phyloP scores from a whole-genome alignment of 1,284 basidiomycete species.

The Heliocybe sulcata region DNA sequence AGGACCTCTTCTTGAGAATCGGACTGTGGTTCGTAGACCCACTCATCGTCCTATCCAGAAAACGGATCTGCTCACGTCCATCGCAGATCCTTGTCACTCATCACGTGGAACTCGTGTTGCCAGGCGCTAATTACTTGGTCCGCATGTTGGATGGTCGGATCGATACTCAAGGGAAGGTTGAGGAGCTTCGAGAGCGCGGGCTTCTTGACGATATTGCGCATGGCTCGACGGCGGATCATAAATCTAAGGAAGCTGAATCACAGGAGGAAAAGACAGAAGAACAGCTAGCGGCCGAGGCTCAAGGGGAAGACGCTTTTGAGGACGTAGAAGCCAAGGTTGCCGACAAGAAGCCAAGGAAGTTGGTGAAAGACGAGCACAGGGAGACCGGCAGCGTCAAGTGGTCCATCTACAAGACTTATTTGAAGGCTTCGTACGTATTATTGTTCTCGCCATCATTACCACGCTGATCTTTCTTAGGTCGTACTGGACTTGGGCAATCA shows the following conservation, averaged over 20 bases:
- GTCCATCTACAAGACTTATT: slow-evolving; percentile 73
- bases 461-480: slow-evolving; percentile 31
- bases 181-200: slow-evolving; percentile 50
- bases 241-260: slow-evolving; percentile 17
- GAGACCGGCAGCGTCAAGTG: slow-evolving; percentile 74
- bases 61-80: neutral
- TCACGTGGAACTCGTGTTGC: slow-evolving; percentile 68
- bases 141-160: slow-evolving; percentile 71
- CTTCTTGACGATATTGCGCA: slow-evolving; percentile 50
- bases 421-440: slow-evolving; percentile 51
- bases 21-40: slow-evolving; percentile 60
- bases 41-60: neutral
- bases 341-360: slow-evolving; percentile 49
- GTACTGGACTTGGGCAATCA: slow-evolving; percentile 57
- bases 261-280: slow-evolving; percentile 13
- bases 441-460: neutral
- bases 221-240: slow-evolving; percentile 26
- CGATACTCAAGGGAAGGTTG: slow-evolving; percentile 58
- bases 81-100: slow-evolving; percentile 62
- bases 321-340: slow-evolving; percentile 13
- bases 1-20: slow-evolving; percentile 56
- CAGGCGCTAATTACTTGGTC: slow-evolving; percentile 60
- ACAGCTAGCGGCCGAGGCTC: slow-evolving; percentile 20
- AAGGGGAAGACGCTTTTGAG: slow-evolving; percentile 11
- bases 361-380: slow-evolving; percentile 65